A percentile compares a stretch with the other conserved stretches of the same genome.
Conservation (phyloP, 2,329 filamentous ascomycete species). For the Aurifilum marmelostoma region DNA sequence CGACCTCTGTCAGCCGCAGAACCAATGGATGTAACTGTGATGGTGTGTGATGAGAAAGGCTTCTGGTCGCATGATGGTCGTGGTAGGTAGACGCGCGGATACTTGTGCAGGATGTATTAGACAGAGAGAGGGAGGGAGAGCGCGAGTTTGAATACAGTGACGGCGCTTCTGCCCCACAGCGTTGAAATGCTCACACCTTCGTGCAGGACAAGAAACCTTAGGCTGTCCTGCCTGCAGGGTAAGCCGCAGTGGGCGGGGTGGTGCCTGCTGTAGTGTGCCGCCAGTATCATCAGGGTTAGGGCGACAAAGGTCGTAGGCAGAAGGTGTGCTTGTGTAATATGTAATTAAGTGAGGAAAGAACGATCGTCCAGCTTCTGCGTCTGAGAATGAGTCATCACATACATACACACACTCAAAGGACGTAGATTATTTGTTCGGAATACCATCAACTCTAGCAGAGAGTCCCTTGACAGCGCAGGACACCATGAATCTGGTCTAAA, state of each 20-base stretch:
- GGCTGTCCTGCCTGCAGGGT: neutral
- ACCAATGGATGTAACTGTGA: constrained; percentile 54
- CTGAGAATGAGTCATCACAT: neutral
- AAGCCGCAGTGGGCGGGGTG: neutral
- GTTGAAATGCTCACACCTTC: neutral
- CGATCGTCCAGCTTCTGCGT: neutral
- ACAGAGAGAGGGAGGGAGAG: neutral
- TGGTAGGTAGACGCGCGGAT: constrained; percentile 2
- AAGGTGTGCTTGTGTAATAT: neutral
- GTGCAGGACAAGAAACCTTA: neutral
- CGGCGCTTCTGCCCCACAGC: neutral
- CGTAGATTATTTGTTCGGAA: too few species aligned
- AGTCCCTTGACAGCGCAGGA: neutral
- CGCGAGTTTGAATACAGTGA: neutral
- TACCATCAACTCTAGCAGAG: neutral
- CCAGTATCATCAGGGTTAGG: neutral
- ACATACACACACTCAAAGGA: neutral
- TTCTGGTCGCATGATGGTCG: neutral
- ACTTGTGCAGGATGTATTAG: neutral
- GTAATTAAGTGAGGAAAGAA: neutral
- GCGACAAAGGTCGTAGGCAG: neutral
- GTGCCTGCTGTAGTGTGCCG: neutral
- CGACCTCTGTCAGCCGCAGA: constrained; percentile 59
- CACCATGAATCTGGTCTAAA: neutral
- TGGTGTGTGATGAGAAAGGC: constrained; percentile 62